These are phyloP conservation scores for Cryptococcus amylolentus DNA, from an alignment of 1,284 basidiomycete species.

Conservation along the genomic window DNA sequence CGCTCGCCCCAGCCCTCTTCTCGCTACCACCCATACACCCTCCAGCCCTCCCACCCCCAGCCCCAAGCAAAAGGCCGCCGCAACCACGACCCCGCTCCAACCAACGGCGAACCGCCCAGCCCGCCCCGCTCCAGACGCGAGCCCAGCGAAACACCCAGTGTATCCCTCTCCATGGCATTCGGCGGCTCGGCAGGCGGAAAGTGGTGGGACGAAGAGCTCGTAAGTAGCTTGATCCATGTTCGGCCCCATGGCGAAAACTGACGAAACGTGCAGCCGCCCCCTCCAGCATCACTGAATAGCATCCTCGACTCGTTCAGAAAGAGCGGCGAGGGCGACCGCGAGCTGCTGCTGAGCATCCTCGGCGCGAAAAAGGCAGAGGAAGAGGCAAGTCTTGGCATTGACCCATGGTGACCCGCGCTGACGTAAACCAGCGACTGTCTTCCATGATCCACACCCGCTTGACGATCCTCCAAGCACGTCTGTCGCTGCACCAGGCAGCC, in stretches of 20 bases:
- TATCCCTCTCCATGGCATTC: slow-evolving; percentile 26
- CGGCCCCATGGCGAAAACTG: background rate
- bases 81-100: background rate
- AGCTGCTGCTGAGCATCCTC: slow-evolving; percentile 80
- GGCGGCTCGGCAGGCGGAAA: slow-evolving; percentile 29
- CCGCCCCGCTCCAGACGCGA: slow-evolving; percentile 42
- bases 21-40: slow-evolving; percentile 24
- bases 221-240: slow-evolving; percentile 13
- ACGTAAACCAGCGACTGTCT: slow-evolving; percentile 33
- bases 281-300: slow-evolving; percentile 74
- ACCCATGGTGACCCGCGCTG: background rate
- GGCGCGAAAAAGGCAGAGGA: slow-evolving; percentile 86
- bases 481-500: slow-evolving; percentile 31
- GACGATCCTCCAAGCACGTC: slow-evolving; percentile 45
- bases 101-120: slow-evolving; percentile 28
- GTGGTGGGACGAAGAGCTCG: slow-evolving; percentile 47
- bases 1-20: slow-evolving; percentile 10
- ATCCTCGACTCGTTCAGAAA: slow-evolving; percentile 76
- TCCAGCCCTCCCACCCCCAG: background rate
- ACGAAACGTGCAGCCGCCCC: slow-evolving; percentile 29
- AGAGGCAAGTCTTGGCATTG: slow-evolving; percentile 56
- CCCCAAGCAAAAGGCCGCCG: background rate
- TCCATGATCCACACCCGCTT: slow-evolving; percentile 46
- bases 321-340: slow-evolving; percentile 81
- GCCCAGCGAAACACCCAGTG: slow-evolving; percentile 29